Conservation (phyloP, 2,329 filamentous ascomycete species). For the Graphiopsis chlorocephala region DNA sequence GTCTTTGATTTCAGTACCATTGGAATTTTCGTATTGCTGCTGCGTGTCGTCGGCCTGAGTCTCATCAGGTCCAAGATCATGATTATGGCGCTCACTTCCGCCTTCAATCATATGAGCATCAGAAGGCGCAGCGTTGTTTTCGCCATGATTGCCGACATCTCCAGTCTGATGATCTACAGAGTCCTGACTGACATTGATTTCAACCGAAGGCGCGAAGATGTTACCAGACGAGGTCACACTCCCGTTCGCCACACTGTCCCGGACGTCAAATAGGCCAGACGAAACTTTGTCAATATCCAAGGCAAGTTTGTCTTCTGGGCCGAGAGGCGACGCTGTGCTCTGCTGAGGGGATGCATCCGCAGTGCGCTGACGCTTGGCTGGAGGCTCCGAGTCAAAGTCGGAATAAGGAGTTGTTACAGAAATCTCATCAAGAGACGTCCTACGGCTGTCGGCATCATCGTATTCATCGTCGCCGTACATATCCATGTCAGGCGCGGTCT, state of each 20-base stretch:
- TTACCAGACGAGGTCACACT: neutral
- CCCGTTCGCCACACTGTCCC: neutral
- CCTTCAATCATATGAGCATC: neutral
- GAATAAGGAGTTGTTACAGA: conserved; percentile 6
- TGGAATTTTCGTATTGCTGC: neutral
- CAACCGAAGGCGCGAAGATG: neutral
- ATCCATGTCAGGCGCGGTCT: conserved; percentile 1
- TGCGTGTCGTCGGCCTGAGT: neutral
- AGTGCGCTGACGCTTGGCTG: conserved; percentile 12
- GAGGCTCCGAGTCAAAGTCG: conserved; percentile 10
- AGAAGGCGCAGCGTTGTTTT: neutral
- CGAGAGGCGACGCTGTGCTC: neutral
- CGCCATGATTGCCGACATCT: neutral
- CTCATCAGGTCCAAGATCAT: neutral
- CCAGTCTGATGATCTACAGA: neutral
- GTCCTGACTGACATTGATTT: conserved; percentile 5
- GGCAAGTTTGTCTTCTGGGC: neutral
- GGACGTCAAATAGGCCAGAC: neutral
- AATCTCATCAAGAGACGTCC: conserved; percentile 11
- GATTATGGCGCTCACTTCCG: neutral
- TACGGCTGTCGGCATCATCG: conserved; percentile 10
- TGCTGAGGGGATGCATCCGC: conserved; percentile 9
- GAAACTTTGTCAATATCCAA: neutral
- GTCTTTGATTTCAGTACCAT: neutral
- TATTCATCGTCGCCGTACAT: conserved; percentile 13